Evolutionary conservation across 176 grass and related monocot species (phyloP).

Genomic region (Guadua angustifolia): DNA sequence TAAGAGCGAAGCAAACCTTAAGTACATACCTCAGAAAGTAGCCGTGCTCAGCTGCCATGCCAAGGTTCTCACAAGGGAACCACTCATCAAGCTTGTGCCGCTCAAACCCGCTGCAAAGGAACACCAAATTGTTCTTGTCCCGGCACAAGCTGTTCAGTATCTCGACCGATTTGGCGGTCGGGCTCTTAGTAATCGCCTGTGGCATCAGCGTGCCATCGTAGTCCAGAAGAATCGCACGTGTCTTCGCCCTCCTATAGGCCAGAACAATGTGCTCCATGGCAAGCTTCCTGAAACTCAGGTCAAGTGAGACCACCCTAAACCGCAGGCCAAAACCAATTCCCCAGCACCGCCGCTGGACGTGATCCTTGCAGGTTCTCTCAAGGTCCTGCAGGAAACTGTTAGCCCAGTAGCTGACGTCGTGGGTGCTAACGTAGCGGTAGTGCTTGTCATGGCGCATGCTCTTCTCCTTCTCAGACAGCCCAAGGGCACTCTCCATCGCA

Average conservation of each 20-base stretch:
- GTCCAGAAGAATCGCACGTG: slow-evolving; percentile 71
- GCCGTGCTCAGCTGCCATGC: slow-evolving; percentile 90
- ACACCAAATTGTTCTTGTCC: slow-evolving; percentile 70
- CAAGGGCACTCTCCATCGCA: slow-evolving; percentile 54
- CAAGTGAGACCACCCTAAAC: slow-evolving; percentile 86
- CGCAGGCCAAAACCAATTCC: slow-evolving; percentile 76
- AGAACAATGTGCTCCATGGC: slow-evolving; percentile 83
- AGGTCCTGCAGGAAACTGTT: slow-evolving; percentile 62
- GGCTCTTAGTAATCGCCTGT: slow-evolving; percentile 73
- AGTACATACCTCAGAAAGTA: slow-evolving; percentile 81
- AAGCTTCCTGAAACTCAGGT: slow-evolving; percentile 80
- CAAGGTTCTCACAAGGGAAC: slow-evolving; percentile 87
- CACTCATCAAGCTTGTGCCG: slow-evolving; percentile 69
- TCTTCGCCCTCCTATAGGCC: slow-evolving; percentile 69
- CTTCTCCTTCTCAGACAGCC: slow-evolving; percentile 45
- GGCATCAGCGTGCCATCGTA: slow-evolving; percentile 96
- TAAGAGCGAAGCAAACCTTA: background rate
- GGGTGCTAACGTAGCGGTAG: slow-evolving; percentile 62
- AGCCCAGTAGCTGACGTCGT: slow-evolving; percentile 62
- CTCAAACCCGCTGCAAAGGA: slow-evolving; percentile 75
- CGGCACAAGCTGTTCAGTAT: slow-evolving; percentile 73
- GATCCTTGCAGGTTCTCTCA: slow-evolving; percentile 52
- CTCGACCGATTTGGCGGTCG: slow-evolving; percentile 54
- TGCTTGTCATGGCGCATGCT: slow-evolving; percentile 59
- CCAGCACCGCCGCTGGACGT: slow-evolving; percentile 51